Evolutionary conservation across 441 rosid species (phyloP), one percentile per base, ranked within the genome.

Genomic region (Caryocar brasiliense): DNA sequence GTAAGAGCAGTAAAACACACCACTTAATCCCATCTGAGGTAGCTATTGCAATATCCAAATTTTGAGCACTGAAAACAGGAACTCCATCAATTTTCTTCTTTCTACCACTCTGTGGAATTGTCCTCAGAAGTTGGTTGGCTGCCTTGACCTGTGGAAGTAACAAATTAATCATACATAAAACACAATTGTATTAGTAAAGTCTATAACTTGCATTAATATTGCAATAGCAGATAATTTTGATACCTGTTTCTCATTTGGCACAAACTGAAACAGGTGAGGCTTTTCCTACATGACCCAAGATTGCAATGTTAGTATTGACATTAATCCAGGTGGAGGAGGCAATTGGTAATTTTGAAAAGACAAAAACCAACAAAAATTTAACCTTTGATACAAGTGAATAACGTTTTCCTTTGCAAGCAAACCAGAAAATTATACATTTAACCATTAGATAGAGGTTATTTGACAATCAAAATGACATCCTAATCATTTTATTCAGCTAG

Each of bases 161-260:
- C 36, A 19, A 20, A 66, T 7, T 13, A 7, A 23, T 37, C 36
- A 14, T 21, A 6, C 39, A 61, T 15, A 40, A 25, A 15, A 42
- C 21, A 5, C 6, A 62, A 0, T 3, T 26, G 18, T 23, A 26
- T 17, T 7, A 27, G 13, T 5, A 23, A 7, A 37, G 10, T 8
- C 36, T 11, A 14, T 7, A 53, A 46, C 30, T 38, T 7, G 19
- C 2, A 11, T 24, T 11, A 51, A 54, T 27, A 54, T 12, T 19
- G 30, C 39, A 50, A 11, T 19, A 37, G 40, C 28, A 6, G 42
- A 37, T 23, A 18, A 27, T 14, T 34, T n/a, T 46, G 9, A 57
- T 61, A 92, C 97, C 86, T 92, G 99, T 57, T 81, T 81, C 71
- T 92, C 89, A 60, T 92, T 92, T 53, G 97, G 92, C 75, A 85